Evolutionary conservation across 768 basidiomycete species (phyloP).

Genomic region (Tylopilus rubrobrunneus): DNA sequence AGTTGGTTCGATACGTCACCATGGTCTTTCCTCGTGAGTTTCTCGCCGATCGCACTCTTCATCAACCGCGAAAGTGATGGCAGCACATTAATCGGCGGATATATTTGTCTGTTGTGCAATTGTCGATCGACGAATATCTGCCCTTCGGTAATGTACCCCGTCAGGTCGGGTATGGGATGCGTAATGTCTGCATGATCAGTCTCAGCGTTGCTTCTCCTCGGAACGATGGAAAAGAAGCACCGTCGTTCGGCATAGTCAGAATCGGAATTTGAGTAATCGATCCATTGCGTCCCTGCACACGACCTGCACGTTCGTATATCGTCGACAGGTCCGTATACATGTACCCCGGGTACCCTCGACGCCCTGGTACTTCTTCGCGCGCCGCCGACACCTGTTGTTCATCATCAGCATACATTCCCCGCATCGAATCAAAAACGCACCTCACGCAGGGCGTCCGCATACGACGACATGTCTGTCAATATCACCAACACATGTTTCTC

Average conservation of each 20-base stretch:
- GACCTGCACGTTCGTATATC: slow-evolving; percentile 98
- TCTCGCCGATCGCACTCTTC: slow-evolving; percentile 99
- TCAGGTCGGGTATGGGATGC: slow-evolving; percentile 99
- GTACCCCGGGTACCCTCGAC: slow-evolving; percentile 97
- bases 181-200: slow-evolving; percentile 76
- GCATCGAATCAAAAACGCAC: slow-evolving; percentile 40
- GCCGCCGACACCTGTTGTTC: slow-evolving; percentile 77
- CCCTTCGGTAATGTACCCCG: slow-evolving; percentile 98
- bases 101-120: slow-evolving; percentile 94
- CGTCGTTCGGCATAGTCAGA: slow-evolving; percentile 99
- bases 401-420: not conserved
- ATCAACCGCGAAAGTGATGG: slow-evolving; percentile 98
- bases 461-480: slow-evolving; percentile 98
- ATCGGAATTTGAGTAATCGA: slow-evolving; percentile 99
- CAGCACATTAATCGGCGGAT: slow-evolving; percentile 98
- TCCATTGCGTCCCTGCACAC: slow-evolving; percentile 95
- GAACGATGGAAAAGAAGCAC: slow-evolving; percentile 43
- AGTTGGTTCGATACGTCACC: slow-evolving; percentile 99
- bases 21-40: slow-evolving; percentile 96
- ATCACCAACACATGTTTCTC: slow-evolving; percentile 99
- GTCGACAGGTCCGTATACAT: slow-evolving; percentile 99
- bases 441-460: slow-evolving; percentile 94
- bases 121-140: slow-evolving; percentile 99
- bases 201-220: slow-evolving; percentile 16
- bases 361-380: slow-evolving; percentile 98